Conservation (phyloP, 169 alveolate genomes). For the Eimeria acervulina region DNA sequence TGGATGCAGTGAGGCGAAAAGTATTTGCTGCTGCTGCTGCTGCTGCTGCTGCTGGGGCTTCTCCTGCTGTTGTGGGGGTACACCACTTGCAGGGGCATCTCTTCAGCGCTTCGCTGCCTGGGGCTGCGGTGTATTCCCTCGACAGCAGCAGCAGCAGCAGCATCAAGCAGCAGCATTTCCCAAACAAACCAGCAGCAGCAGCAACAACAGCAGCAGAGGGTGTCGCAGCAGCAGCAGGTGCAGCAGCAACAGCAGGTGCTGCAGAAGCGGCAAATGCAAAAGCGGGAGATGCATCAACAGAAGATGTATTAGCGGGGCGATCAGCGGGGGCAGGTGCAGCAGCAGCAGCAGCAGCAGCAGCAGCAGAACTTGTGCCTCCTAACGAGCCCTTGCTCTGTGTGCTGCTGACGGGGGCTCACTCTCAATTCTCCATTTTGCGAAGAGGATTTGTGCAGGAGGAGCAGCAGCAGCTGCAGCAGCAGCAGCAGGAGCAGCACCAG, state of each 20-base stretch:
- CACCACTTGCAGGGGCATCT: constrained; percentile 82
- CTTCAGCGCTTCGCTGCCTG: constrained; percentile 59
- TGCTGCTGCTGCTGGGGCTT: constrained; percentile 37
- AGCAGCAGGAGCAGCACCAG: neutral
- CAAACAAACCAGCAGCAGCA: neutral
- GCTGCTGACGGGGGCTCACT: constrained; percentile 80
- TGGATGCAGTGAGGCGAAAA: constrained; percentile 59
- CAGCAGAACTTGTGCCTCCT: neutral
- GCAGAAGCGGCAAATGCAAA: constrained; percentile 1
- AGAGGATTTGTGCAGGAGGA: neutral
- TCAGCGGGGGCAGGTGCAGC: neutral
- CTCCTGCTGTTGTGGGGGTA: constrained; percentile 45
- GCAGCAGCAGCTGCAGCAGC: neutral
- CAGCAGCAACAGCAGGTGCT: neutral
- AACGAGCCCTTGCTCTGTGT: constrained; percentile 17
- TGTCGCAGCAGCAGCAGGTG: neutral
- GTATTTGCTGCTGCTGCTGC: constrained; percentile 41
- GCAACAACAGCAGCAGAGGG: neutral
- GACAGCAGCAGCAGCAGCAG: neutral
- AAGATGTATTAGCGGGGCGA: neutral
- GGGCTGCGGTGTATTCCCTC: neutral
- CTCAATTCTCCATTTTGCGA: constrained; percentile 3
- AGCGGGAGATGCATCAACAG: neutral
- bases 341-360: constrained; percentile 11
- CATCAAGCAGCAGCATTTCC: neutral